phyloP scores from a whole-genome alignment of 2,329 filamentous ascomycete genomes.

The Epichloe hybrida region DNA sequence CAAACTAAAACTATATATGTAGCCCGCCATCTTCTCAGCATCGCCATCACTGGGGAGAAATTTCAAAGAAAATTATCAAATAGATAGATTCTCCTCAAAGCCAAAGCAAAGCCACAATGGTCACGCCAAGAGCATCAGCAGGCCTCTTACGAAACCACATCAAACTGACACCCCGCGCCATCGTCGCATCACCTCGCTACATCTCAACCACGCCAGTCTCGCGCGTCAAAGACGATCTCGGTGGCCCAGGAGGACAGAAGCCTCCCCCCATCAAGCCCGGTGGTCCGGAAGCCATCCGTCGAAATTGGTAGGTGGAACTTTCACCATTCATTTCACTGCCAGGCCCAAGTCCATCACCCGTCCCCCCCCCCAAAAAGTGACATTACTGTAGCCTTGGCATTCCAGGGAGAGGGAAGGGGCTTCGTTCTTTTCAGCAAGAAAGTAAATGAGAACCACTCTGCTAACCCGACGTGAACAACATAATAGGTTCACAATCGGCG shows the following conservation, averaged over 20 bases:
- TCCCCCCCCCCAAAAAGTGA: too few species aligned
- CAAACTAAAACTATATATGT: neutral
- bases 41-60: too few species aligned
- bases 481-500: conserved; percentile 16
- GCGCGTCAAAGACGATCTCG: conserved; percentile 13
- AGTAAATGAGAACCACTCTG: neutral
- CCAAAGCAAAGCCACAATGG: neutral
- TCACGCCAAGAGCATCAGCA: neutral
- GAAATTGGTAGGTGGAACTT: conserved; percentile 18
- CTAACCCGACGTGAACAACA: too few species aligned
- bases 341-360: too few species aligned
- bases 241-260: conserved; percentile 22
- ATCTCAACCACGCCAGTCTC: conserved; percentile 1
- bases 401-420: too few species aligned
- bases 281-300: conserved; percentile 16
- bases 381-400: too few species aligned
- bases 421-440: neutral
- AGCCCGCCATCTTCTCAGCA: too few species aligned
- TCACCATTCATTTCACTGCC: neutral
- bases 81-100: too few species aligned
- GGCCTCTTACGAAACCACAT: conserved; percentile 2
- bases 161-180: neutral
- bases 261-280: conserved; percentile 14
- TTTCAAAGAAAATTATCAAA: too few species aligned
- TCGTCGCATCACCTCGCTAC: conserved; percentile 1